Evolutionary conservation across 2,329 filamentous ascomycete species (phyloP).

Genomic region (Fusarium vanettenii): DNA sequence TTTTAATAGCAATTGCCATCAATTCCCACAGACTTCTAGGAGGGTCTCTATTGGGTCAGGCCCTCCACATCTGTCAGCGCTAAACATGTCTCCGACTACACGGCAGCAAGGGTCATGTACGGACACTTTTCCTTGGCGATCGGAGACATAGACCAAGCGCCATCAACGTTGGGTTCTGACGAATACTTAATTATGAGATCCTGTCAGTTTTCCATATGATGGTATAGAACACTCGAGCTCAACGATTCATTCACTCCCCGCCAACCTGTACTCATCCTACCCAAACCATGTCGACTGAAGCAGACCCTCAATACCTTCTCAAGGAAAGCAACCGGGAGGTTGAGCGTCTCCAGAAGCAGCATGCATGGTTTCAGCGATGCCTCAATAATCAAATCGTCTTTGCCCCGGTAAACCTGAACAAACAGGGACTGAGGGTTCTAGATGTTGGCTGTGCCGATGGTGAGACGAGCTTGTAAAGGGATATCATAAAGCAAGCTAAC

Average conservation of each 20-base stretch:
- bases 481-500: rapidly evolving
- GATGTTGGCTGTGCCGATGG: slow-evolving; percentile 29
- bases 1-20: background rate
- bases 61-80: background rate
- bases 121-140: background rate
- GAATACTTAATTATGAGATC: background rate
- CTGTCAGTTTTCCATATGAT: background rate
- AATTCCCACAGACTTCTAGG: background rate
- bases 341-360: slow-evolving; percentile 22
- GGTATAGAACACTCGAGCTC: background rate
- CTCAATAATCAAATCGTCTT: slow-evolving; percentile 14
- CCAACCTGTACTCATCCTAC: background rate
- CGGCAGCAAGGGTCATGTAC: background rate
- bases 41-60: background rate
- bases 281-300: background rate
- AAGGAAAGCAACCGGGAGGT: slow-evolving; percentile 6
- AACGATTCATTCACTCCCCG: background rate
- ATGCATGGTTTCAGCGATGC: slow-evolving; percentile 23
- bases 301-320: slow-evolving; percentile 9
- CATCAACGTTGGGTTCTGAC: background rate
- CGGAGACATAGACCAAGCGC: background rate
- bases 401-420: background rate
- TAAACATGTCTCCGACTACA: background rate
- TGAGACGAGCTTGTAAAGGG: background rate
- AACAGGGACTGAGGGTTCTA: background rate